A percentile compares a stretch with the other conserved stretches of the same genome.
These are phyloP conservation scores for Eragrostis tef DNA, from an alignment of 202 grass and related monocot species.

Conservation along the genomic window DNA sequence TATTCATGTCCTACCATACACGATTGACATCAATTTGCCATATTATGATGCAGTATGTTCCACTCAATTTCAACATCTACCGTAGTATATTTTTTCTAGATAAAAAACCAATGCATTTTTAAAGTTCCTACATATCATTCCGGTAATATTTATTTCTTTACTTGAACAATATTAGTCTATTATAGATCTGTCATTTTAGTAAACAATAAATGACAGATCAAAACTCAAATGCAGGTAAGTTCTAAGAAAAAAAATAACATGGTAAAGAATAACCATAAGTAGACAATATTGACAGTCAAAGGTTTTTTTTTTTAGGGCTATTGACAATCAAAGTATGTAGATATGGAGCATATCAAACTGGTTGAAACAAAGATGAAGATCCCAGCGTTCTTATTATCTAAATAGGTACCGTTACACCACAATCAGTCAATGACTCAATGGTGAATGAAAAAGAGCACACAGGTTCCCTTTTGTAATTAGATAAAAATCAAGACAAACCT, in stretches of 20 bases:
- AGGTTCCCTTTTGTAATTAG: not conserved
- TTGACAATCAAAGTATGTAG: too few relatives aligned
- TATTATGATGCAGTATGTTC: not conserved
- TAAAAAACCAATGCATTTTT: conserved; percentile 9
- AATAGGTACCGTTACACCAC: conserved; percentile 1
- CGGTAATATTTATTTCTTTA: too few relatives aligned
- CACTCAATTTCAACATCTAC: not conserved
- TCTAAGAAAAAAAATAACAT: conserved; percentile 9
- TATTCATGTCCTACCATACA: conserved; percentile 35
- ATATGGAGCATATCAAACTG: not conserved
- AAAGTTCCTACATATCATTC: too few relatives aligned
- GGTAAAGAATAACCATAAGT: conserved; percentile 15
- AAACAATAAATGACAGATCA: too few relatives aligned
- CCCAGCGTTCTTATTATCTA: not conserved
- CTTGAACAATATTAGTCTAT: too few relatives aligned
- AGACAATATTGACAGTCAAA: not conserved
- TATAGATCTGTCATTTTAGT: too few relatives aligned
- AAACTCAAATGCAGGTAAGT: conserved; percentile 5
- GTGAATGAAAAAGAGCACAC: not conserved
- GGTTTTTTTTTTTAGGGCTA: too few relatives aligned
- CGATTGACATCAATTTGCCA: not conserved
- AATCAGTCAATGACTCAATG: not conserved
- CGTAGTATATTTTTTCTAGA: not conserved
- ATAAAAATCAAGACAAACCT: conserved; percentile 57
- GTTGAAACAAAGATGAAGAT: not conserved